Conservation (phyloP, 2,329 filamentous ascomycete genomes). For the Penicillium crustosum region DNA sequence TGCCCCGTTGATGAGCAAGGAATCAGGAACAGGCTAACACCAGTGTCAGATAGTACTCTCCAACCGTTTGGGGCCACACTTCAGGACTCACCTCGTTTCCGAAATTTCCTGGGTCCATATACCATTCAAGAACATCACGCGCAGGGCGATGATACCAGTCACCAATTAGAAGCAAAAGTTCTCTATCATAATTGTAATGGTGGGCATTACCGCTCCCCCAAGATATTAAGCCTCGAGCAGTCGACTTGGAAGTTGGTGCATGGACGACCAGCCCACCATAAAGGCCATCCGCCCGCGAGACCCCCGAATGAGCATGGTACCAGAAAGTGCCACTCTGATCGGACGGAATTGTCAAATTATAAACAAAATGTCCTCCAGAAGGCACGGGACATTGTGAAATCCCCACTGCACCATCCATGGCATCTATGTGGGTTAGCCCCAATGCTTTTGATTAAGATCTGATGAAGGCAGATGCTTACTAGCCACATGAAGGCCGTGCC, state of each 20-base stretch:
- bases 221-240: conserved; percentile 19
- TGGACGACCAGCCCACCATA: conserved; percentile 52
- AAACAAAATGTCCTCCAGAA: conserved; percentile 54
- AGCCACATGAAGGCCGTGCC: conserved; percentile 49
- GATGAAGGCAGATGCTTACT: conserved; percentile 25
- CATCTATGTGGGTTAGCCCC: conserved; percentile 20
- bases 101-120: conserved; percentile 45
- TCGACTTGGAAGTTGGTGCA: conserved; percentile 31
- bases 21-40: conserved; percentile 50
- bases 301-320: conserved; percentile 50
- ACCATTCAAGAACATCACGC: conserved; percentile 45
- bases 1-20: conserved; percentile 49
- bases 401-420: conserved; percentile 67
- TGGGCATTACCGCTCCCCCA: conserved; percentile 1
- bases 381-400: conserved; percentile 68
- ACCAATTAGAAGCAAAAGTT: conserved; percentile 49
- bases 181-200: conserved; percentile 37
- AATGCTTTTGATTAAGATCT: neutral
- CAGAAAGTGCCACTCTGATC: conserved; percentile 50
- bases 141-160: conserved; percentile 52
- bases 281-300: conserved; percentile 48
- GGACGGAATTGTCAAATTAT: conserved; percentile 42
- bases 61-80: neutral
- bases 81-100: conserved; percentile 42
- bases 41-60: neutral